Conservation (phyloP, 352 stramenopile genomes). For the Globisporangium lucens region DNA sequence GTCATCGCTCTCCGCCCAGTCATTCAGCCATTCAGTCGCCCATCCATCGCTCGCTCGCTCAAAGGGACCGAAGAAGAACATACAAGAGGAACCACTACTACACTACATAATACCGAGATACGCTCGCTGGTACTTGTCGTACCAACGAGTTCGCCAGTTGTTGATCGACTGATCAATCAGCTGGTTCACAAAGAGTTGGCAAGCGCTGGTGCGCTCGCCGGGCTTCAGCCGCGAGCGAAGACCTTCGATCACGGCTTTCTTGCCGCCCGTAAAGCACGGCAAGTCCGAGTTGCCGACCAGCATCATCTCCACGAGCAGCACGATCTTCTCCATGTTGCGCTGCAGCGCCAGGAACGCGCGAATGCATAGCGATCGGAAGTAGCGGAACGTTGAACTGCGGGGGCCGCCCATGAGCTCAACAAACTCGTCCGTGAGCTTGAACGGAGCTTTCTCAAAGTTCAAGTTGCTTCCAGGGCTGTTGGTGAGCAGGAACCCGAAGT, state of each 20-base stretch:
- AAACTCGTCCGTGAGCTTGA: constrained; percentile 97
- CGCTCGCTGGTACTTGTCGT: constrained; percentile 90
- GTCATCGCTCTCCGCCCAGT: not conserved
- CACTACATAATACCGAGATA: constrained; percentile 82
- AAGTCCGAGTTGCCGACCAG: constrained; percentile 84
- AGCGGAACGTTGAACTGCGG: constrained; percentile 89
- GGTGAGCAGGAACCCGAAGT: constrained; percentile 98
- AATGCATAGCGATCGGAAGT: constrained; percentile 96
- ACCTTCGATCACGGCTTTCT: constrained; percentile 71
- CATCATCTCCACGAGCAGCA: constrained; percentile 96
- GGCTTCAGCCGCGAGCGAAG: constrained; percentile 75
- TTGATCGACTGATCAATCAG: constrained; percentile 88
- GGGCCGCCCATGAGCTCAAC: constrained; percentile 94
- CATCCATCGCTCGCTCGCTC: not conserved
- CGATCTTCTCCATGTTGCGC: constrained; percentile 94
- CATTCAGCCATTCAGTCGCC: not conserved
- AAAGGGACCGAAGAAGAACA: not conserved
- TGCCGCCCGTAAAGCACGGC: constrained; percentile 84
- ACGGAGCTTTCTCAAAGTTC: constrained; percentile 96
- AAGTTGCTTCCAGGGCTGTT: constrained; percentile 94
- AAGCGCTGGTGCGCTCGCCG: constrained; percentile 74
- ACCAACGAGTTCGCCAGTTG: constrained; percentile 88
- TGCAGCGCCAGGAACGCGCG: constrained; percentile 93
- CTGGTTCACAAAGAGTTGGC: constrained; percentile 81
- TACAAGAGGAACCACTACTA: constrained; percentile 1